phyloP scores from a whole-genome alignment of 805 yeast genomes.

The Cyberlindnera euphorbiiphila region DNA sequence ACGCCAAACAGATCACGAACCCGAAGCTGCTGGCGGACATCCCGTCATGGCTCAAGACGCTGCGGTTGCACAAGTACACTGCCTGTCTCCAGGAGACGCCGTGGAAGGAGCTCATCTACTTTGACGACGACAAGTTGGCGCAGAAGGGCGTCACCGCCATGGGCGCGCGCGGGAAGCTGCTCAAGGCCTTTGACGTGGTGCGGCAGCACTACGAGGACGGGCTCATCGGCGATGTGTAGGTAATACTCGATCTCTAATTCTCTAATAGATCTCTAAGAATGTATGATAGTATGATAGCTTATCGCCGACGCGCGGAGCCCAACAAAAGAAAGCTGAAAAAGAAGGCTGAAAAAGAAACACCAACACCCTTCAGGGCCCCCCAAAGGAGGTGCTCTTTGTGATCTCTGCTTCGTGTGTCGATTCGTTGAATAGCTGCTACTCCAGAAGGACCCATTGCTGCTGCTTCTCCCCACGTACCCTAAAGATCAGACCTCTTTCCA shows the following conservation, averaged over 20 bases:
- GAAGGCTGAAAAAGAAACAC: too few relatives aligned
- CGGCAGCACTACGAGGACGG: constrained; percentile 48
- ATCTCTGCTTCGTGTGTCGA: too few relatives aligned
- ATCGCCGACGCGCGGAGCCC: too few relatives aligned
- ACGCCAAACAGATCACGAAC: constrained; percentile 48
- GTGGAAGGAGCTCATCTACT: constrained; percentile 76
- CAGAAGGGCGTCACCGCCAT: constrained; percentile 84
- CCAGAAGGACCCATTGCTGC: too few relatives aligned
- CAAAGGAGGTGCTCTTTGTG: too few relatives aligned
- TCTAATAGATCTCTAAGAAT: too few relatives aligned
- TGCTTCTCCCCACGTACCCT: too few relatives aligned
- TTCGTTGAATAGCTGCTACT: too few relatives aligned
- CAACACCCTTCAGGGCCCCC: too few relatives aligned
- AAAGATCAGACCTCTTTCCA: too few relatives aligned
- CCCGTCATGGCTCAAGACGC: constrained; percentile 87
- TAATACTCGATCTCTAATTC: constrained; percentile 5
- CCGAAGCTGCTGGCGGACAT: constrained; percentile 63
- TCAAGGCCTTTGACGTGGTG: constrained; percentile 88
- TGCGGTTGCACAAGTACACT: constrained; percentile 92
- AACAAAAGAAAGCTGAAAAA: too few relatives aligned
- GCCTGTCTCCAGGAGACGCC: constrained; percentile 67
- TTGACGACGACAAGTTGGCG: constrained; percentile 66
- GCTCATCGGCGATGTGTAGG: constrained; percentile 31
- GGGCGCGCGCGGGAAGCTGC: constrained; percentile 91
- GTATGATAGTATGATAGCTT: too few relatives aligned